Evolutionary conservation across 768 basidiomycete species (phyloP), one percentile per base, ranked within the genome.

Genomic region (Lactarius evosmus): DNA sequence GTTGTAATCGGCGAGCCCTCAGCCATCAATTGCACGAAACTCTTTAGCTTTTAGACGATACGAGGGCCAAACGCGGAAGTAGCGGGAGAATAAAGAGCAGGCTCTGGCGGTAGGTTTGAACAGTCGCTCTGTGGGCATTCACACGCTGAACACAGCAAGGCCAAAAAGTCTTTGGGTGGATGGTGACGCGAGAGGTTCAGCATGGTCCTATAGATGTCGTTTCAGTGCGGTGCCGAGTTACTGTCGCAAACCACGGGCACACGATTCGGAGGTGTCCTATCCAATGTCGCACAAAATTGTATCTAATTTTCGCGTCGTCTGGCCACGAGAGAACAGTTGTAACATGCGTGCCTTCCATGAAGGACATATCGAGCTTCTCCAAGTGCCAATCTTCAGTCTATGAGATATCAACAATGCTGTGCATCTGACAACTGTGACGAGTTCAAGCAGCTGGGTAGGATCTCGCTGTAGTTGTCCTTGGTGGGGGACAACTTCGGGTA

Each of bases 361-460:
- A 77, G 0, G 85, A 83, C 0, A 95, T 80, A n/a, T 93, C 93
- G 69, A 86, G 89, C 75, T 94, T 94, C 67, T 97, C 94, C 61
- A 88, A 82, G 72, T 92, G 91, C 86, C 91, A 93, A 69, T 94
- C 92, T 78, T 94, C 92, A 65, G 83, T 79, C 92, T 93, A 72
- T 62, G 57, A 52, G 51, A 17, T 40, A 61, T 71, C 63, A 66
- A 53, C 14, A 66, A 53, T 67, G 78, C 84, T 0, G 89, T 79
- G 50, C 88, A 78, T 14, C 96, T 76, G 40, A 93, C 86, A 7
- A 87, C 69, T 1, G 85, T 84, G 50, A 93, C 70, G 29, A 93
- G 83, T 68, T 85, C 83, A 6, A 77, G 70, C 1, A 88, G 87
- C 11, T 86, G 83, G 7, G 67, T 57, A 1, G 76, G 75, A 66